A percentile compares a stretch with the other conserved stretches of the same genome.
phyloP scores from a whole-genome alignment of 495 filamentous ascomycete genomes.

The Penicillium atrosanguineum region DNA sequence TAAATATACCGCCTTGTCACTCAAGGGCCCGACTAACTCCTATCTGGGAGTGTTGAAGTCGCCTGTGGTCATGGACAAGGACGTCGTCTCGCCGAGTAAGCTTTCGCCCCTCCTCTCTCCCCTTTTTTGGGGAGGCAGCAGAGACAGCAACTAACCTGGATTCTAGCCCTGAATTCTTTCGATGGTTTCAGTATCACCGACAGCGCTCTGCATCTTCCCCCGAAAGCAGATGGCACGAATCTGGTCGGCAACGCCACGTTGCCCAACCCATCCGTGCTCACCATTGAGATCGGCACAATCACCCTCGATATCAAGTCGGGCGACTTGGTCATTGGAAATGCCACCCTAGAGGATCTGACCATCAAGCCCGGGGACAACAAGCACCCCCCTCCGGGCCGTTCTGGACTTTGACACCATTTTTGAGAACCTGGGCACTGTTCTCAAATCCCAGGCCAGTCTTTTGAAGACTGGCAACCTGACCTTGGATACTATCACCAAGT shows the following conservation, averaged over 20 bases:
- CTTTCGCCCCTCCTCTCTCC: background rate
- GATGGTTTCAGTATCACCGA: slow-evolving; percentile 28
- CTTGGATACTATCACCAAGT: slow-evolving; percentile 30
- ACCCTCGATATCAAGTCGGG: slow-evolving; percentile 35
- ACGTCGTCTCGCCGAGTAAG: slow-evolving; percentile 36
- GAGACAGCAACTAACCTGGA: slow-evolving; percentile 2
- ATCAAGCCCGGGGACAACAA: slow-evolving; percentile 60
- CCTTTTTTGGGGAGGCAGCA: background rate
- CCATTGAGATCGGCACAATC: slow-evolving; percentile 36
- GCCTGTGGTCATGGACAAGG: slow-evolving; percentile 36
- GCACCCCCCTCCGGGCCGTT: slow-evolving; percentile 42
- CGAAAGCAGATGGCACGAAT: slow-evolving; percentile 30
- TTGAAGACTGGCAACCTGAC: slow-evolving; percentile 32
- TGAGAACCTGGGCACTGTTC: slow-evolving; percentile 25
- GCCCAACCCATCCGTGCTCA: slow-evolving; percentile 39
- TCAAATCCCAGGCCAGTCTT: slow-evolving; percentile 26
- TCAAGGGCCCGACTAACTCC: slow-evolving; percentile 32
- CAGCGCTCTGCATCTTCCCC: slow-evolving; percentile 16
- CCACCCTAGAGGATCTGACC: slow-evolving; percentile 54
- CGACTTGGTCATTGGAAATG: slow-evolving; percentile 48
- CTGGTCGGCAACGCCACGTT: slow-evolving; percentile 36
- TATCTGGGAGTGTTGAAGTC: slow-evolving; percentile 35
- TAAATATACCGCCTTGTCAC: slow-evolving; percentile 27
- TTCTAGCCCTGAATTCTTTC: slow-evolving; percentile 29
- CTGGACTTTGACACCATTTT: slow-evolving; percentile 35